A percentile compares a stretch with the other conserved stretches of the same genome.
Evolutionary conservation across 2,329 filamentous ascomycete species (phyloP).

Genomic region (Epichloe gansuensis): DNA sequence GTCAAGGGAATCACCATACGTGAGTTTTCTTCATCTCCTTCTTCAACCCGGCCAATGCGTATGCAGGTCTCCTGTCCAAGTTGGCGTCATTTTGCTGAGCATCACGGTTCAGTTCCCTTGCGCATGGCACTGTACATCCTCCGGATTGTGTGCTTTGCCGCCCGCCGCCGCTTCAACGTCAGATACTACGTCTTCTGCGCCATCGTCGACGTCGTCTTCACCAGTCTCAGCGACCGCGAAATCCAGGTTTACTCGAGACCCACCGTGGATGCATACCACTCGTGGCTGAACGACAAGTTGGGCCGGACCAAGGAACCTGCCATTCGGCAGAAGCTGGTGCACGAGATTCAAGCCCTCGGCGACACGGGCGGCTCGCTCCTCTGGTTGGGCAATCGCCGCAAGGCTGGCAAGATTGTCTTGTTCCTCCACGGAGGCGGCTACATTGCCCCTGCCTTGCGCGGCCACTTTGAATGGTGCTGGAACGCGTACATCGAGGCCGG

Average conservation of each 20-base stretch:
- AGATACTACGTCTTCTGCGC: constrained; percentile 10
- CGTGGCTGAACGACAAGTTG: constrained; percentile 13
- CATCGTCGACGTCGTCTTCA: constrained; percentile 8
- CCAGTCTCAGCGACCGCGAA: constrained; percentile 12
- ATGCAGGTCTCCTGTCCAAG: too few species aligned
- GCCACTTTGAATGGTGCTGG: constrained; percentile 18
- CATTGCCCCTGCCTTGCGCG: constrained; percentile 10
- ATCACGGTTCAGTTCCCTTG: neutral
- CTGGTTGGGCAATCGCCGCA: constrained; percentile 17
- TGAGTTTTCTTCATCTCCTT: neutral
- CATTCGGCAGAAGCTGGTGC: constrained; percentile 8
- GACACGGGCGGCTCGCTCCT: constrained; percentile 10
- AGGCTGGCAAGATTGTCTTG: constrained; percentile 17
- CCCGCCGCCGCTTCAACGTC: constrained; percentile 5
- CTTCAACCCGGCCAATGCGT: neutral
- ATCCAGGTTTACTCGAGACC: constrained; percentile 12
- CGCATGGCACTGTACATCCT: constrained; percentile 3
- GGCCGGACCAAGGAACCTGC: constrained; percentile 3
- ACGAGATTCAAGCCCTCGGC: constrained; percentile 11
- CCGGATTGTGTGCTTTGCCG: constrained; percentile 7
- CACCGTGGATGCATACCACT: constrained; percentile 11
- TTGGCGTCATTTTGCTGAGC: too few species aligned
- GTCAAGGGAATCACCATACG: constrained; percentile 4
- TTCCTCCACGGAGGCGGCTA: constrained; percentile 20
- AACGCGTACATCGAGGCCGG: constrained; percentile 13